Evolutionary conservation across 768 basidiomycete genomes (phyloP), one percentile per base, ranked within the genome.

Genomic region (Pholiota conissans): DNA sequence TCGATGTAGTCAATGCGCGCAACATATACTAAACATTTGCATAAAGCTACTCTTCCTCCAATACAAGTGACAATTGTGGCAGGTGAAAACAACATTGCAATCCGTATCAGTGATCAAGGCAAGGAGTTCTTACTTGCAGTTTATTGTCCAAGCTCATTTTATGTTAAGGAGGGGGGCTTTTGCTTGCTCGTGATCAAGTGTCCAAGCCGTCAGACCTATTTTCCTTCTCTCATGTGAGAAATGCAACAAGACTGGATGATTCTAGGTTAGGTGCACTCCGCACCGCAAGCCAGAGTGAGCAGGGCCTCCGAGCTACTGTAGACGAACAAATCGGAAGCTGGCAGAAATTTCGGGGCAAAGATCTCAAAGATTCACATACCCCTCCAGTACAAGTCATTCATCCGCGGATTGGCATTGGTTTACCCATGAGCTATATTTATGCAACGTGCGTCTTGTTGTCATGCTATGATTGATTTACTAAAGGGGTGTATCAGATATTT

Each of bases 31-130:
- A 77, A 77, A 46, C 84, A 91, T 65, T 72, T 67, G 4, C 65
- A 76, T 30, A 69, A 74, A 4, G 29, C 66, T n/a, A 57, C 60
- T 2, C 70, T 84, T 39, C 89, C 90, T n/a, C 76, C 82, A 1
- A 86, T 95, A 51, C 77, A 74, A 27, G 87, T 86, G 0, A 95
- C 93, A 0, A 85, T 96, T 46, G 86, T 87, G 7, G 84, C 86
- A 2, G 87, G 88, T 1, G 79, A 84, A 29, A 81, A 92, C 51
- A 83, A 91, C 49, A 81, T 96, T 46, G 81, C 84, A 5, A 81
- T 96, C 49, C 87, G 93, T 35, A 88, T 96, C 74, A 93, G 93
- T n/a, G 93, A 96, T 68, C 86, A 91, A 83, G 94, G 93, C 87
- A 16, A 7, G 28, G 18, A 26, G 45, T 30, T 56, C 22, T 46